phyloP scores from a whole-genome alignment of 1,284 basidiomycete genomes.

The Mycena sp. region DNA sequence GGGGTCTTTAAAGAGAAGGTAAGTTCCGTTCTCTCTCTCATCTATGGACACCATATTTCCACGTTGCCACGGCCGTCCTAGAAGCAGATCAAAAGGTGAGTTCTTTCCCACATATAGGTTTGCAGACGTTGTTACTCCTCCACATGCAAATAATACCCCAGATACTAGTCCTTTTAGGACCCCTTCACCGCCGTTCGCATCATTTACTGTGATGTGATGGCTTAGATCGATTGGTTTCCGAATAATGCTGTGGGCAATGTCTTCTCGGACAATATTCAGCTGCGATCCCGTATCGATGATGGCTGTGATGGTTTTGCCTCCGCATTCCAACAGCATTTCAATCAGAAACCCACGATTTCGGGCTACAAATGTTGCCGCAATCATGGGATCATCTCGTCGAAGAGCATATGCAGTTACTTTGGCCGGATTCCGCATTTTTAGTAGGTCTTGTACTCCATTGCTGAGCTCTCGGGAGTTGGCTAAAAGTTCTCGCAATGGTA shows the following conservation, averaged over 20 bases:
- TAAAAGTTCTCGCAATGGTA: not conserved
- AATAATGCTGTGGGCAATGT: conserved; percentile 16
- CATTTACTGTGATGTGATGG: conserved; percentile 29
- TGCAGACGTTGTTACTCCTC: conserved; percentile 24
- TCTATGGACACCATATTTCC: conserved; percentile 38
- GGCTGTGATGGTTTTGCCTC: conserved; percentile 20
- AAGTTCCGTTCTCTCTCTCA: conserved; percentile 41
- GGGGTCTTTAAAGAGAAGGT: conserved; percentile 31
- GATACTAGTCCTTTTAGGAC: conserved; percentile 28
- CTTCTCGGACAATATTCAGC: conserved; percentile 32
- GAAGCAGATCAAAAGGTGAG: conserved; percentile 36
- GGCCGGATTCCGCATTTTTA: not conserved
- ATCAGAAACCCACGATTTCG: conserved; percentile 2
- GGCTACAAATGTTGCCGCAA: not conserved
- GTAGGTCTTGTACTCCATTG: not conserved
- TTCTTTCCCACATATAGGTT: conserved; percentile 34
- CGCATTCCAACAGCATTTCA: conserved; percentile 11
- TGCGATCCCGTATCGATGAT: conserved; percentile 39
- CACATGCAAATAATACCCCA: conserved; percentile 28
- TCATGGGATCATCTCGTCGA: not conserved
- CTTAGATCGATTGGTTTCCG: conserved; percentile 28
- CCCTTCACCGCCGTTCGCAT: conserved; percentile 36
- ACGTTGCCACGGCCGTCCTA: conserved; percentile 40
- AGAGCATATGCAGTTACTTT: not conserved
- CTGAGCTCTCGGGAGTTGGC: not conserved